Evolutionary conservation across 2,329 filamentous ascomycete species (phyloP).

Genomic region (Ascochyta pisi): DNA sequence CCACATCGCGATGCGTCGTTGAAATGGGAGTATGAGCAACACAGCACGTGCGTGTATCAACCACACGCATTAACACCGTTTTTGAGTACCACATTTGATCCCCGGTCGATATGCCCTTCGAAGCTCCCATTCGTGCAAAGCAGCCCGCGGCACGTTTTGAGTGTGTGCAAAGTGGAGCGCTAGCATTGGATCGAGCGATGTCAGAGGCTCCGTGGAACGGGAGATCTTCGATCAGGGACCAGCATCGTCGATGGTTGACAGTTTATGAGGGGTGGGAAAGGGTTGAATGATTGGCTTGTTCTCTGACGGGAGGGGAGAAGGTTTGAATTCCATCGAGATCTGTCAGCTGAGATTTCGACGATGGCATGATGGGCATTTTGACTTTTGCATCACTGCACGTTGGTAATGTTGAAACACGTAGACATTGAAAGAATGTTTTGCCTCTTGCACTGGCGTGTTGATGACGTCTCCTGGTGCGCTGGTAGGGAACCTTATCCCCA

Average conservation of each 20-base stretch:
- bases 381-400: constrained; percentile 1
- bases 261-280: not conserved
- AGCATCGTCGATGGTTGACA: constrained; percentile 9
- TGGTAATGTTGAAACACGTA: constrained; percentile 1
- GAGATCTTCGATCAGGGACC: constrained; percentile 15
- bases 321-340: not conserved
- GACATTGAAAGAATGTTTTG: not conserved
- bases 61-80: not conserved
- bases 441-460: not conserved
- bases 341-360: not conserved
- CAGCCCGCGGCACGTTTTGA: not conserved
- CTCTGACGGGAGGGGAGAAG: not conserved
- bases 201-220: constrained; percentile 5
- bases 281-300: not conserved
- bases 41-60: not conserved
- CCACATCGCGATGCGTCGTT: not conserved
- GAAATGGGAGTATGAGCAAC: not conserved
- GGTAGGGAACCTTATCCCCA: not conserved
- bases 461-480: not conserved
- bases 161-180: not conserved
- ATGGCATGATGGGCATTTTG: constrained; percentile 4
- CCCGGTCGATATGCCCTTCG: not conserved
- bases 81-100: not conserved
- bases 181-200: constrained; percentile 8
- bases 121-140: not conserved